A percentile compares a stretch with the other conserved stretches of the same genome.
Evolutionary conservation across 306 rosid genomes (phyloP).

Genomic region (Hippophae gyantsensis): DNA sequence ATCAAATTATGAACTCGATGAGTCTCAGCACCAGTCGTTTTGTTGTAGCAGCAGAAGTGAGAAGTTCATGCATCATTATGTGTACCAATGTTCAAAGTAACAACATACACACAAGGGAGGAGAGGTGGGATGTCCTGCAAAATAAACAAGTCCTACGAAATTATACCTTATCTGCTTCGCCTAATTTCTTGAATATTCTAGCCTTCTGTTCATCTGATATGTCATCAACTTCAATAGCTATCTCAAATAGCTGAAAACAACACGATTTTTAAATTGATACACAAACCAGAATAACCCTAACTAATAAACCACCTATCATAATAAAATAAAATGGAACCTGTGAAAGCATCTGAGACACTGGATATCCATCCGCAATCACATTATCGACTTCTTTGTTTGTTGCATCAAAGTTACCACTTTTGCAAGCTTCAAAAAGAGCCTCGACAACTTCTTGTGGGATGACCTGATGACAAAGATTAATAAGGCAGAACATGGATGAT

Average conservation of each 20-base stretch:
- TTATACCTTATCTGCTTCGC: constrained; percentile 77
- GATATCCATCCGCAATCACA: constrained; percentile 90
- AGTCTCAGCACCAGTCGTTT: neutral
- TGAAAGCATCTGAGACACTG: constrained; percentile 69
- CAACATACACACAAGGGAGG: neutral
- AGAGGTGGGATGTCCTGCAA: neutral
- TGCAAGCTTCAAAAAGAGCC: constrained; percentile 54
- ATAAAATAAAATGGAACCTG: too few relatives aligned
- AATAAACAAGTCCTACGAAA: neutral
- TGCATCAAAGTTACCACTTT: constrained; percentile 75
- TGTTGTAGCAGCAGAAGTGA: neutral
- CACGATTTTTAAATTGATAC: neutral
- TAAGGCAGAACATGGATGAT: constrained; percentile 11
- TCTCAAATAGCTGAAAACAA: constrained; percentile 55
- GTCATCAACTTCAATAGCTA: constrained; percentile 58
- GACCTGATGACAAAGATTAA: constrained; percentile 38
- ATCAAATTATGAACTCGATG: too few relatives aligned
- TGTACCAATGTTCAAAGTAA: neutral
- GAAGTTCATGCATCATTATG: neutral
- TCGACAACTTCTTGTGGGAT: constrained; percentile 51
- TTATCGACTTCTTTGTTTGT: constrained; percentile 84
- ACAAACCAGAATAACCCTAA: too few relatives aligned
- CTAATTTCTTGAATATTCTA: constrained; percentile 74
- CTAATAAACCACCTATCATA: too few relatives aligned
- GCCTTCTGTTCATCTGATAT: constrained; percentile 86